Evolutionary conservation across 169 alveolate species (phyloP).

Genomic region (Cryptosporidium andersoni): DNA sequence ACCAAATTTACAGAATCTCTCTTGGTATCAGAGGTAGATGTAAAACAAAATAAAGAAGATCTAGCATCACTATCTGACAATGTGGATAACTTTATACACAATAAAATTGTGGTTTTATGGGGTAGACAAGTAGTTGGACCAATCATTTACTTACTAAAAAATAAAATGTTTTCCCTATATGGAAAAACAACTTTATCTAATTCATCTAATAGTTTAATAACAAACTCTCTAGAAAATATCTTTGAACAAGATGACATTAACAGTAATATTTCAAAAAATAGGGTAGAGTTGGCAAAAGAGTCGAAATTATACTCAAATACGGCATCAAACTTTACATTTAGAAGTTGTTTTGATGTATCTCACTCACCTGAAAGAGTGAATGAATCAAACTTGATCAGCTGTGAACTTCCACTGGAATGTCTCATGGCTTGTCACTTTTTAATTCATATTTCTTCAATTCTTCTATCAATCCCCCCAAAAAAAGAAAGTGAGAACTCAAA

Average conservation of each 20-base stretch:
- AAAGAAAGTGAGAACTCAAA: not conserved
- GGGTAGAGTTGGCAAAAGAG: not conserved
- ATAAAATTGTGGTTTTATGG: constrained; percentile 48
- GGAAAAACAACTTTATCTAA: too few species aligned
- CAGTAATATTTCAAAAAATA: not conserved
- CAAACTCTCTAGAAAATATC: too few species aligned
- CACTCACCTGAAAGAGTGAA: too few species aligned
- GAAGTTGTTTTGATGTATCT: too few species aligned
- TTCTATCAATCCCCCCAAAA: constrained; percentile 18
- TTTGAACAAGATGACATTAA: not conserved
- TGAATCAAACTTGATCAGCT: too few species aligned
- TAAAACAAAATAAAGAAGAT: constrained; percentile 22
- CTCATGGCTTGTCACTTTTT: constrained; percentile 58
- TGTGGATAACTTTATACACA: constrained; percentile 28
- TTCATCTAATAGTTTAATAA: too few species aligned
- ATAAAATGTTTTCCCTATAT: not conserved
- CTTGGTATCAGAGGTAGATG: not conserved
- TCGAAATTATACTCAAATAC: not conserved
- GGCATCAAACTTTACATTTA: too few species aligned
- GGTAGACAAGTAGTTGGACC: constrained; percentile 69
- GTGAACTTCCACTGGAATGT: constrained; percentile 15
- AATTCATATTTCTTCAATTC: constrained; percentile 49
- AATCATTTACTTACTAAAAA: constrained; percentile 28
- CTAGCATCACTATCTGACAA: constrained; percentile 9
- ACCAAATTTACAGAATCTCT: constrained; percentile 57